Evolutionary conservation across 495 filamentous ascomycete species (phyloP).

Genomic region (Daldinia loculata): DNA sequence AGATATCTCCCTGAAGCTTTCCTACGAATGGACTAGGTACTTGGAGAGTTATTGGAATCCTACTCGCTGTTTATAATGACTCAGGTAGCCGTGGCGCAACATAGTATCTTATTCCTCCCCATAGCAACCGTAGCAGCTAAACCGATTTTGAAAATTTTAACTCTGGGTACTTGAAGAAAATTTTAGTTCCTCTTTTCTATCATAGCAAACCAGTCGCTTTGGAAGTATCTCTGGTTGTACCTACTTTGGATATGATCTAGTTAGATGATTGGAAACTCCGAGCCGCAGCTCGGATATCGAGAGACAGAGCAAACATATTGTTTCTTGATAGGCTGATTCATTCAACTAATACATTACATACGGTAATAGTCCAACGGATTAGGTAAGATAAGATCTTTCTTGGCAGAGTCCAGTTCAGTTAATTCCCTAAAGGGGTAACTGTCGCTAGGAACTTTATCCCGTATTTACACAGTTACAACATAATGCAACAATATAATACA

Average conservation of each 20-base stretch:
- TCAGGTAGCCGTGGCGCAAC: neutral
- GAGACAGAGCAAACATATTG: neutral
- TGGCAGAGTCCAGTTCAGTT: neutral
- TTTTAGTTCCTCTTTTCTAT: neutral
- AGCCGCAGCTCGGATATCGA: conserved; percentile 31
- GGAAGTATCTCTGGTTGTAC: neutral
- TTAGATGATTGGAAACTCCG: conserved; percentile 22
- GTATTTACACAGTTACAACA: neutral
- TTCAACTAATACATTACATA: too few species aligned
- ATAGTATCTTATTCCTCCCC: neutral
- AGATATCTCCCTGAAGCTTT: neutral
- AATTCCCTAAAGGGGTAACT: neutral
- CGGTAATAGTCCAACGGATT: neutral
- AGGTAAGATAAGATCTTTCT: neutral
- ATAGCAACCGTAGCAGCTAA: neutral
- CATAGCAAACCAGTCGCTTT: neutral
- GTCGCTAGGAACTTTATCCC: neutral
- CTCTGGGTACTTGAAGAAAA: neutral
- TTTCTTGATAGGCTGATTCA: neutral
- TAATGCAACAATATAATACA: too few species aligned
- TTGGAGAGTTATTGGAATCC: neutral
- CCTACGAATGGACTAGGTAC: neutral
- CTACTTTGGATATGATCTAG: neutral
- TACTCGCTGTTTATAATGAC: neutral
- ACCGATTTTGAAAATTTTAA: conserved; percentile 1